Conservation (phyloP, 1,284 basidiomycete species). For the Heliocybe sulcata region DNA sequence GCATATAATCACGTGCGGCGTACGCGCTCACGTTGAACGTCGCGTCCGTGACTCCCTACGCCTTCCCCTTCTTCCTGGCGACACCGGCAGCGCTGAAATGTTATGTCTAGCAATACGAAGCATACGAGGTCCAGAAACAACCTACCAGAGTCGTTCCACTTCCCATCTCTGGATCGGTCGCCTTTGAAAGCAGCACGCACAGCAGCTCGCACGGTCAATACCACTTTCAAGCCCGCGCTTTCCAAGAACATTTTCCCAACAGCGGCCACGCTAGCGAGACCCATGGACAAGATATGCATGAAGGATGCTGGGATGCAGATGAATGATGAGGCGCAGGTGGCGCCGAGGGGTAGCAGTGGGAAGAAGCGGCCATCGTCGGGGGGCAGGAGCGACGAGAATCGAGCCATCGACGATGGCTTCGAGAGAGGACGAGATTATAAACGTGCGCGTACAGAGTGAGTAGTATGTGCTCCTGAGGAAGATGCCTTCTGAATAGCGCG, state of each 20-base stretch:
- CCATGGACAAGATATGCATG: not conserved
- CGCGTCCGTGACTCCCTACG: no score
- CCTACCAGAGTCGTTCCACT: conserved; percentile 34
- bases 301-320: not conserved
- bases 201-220: conserved; percentile 11
- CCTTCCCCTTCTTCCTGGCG: no score
- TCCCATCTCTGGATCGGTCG: conserved; percentile 32
- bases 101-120: conserved; percentile 13
- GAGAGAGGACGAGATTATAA: not conserved
- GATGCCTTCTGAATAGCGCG: not conserved
- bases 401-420: not conserved
- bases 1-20: no score
- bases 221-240: not conserved
- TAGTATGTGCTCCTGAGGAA: not conserved
- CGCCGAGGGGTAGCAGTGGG: not conserved
- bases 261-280: not conserved
- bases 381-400: not conserved
- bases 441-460: not conserved
- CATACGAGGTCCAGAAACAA: conserved; percentile 45
- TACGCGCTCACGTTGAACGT: no score
- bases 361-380: not conserved
- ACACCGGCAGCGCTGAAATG: not conserved
- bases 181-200: conserved; percentile 44
- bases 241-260: not conserved
- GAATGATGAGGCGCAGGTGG: not conserved